Percentiles rank a stretch among this genome's conserved stretches.
Conservation (phyloP, 352 stramenopile species). For the Globisporangium paddicum region DNA sequence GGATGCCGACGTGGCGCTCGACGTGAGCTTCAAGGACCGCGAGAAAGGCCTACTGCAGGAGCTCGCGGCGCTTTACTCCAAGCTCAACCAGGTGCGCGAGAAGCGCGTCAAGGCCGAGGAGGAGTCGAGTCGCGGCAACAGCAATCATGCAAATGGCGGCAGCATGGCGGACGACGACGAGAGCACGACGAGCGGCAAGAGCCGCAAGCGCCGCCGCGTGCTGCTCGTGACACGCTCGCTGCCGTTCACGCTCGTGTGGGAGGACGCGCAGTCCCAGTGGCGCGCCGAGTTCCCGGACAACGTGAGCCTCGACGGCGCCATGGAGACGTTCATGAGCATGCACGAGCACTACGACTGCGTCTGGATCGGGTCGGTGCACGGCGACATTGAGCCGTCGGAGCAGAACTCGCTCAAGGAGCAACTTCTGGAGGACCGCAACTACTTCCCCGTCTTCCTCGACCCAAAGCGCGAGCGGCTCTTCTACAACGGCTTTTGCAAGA, state of each 20-base stretch:
- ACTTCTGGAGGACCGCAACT: slow-evolving; percentile 87
- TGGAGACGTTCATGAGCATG: slow-evolving; percentile 74
- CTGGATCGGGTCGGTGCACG: slow-evolving; percentile 80
- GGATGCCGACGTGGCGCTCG: background rate
- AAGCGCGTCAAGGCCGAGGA: slow-evolving; percentile 71
- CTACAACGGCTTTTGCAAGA: slow-evolving; percentile 91
- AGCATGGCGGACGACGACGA: slow-evolving; percentile 21
- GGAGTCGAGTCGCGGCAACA: slow-evolving; percentile 23
- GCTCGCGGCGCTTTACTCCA: slow-evolving; percentile 71
- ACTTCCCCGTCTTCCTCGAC: slow-evolving; percentile 88
- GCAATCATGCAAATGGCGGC: slow-evolving; percentile 16
- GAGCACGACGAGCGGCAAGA: slow-evolving; percentile 12
- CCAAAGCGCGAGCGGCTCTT: slow-evolving; percentile 82
- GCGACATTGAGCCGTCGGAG: slow-evolving; percentile 73
- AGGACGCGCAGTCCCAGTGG: slow-evolving; percentile 80
- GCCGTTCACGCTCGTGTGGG: slow-evolving; percentile 72
- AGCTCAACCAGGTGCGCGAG: slow-evolving; percentile 79
- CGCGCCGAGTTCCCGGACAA: slow-evolving; percentile 76
- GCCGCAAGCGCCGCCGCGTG: slow-evolving; percentile 46
- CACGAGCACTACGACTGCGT: slow-evolving; percentile 82
- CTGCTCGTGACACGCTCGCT: slow-evolving; percentile 73
- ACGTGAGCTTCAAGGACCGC: slow-evolving; percentile 66
- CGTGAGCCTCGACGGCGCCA: slow-evolving; percentile 60
- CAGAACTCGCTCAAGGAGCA: slow-evolving; percentile 83
- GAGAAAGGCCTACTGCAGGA: slow-evolving; percentile 63